These are phyloP conservation scores for Aquilaria yunnanensis DNA, from an alignment of 345 rosid genomes.

Conservation along the genomic window DNA sequence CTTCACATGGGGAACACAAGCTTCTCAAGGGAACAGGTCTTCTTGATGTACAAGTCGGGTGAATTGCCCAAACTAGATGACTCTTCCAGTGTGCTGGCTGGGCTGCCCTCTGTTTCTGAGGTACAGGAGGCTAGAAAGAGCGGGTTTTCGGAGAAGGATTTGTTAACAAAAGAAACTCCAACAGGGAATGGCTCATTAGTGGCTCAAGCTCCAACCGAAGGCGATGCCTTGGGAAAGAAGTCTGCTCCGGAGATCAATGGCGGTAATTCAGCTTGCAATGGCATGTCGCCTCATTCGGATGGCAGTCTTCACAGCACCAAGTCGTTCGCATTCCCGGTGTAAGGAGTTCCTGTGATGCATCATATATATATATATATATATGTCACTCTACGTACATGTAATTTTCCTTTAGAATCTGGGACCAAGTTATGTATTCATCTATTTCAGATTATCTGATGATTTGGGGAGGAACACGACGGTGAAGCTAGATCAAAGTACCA, in stretches of 20 bases:
- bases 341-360: conserved; percentile 14
- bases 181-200: neutral
- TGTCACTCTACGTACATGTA: too few species aligned
- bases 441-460: conserved; percentile 34
- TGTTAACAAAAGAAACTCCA: neutral
- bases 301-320: conserved; percentile 34
- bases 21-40: conserved; percentile 51
- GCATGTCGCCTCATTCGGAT: conserved; percentile 32
- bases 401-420: neutral
- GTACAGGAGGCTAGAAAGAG: conserved; percentile 16
- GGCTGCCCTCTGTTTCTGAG: conserved; percentile 25
- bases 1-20: conserved; percentile 45
- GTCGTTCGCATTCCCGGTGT: conserved; percentile 78
- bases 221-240: conserved; percentile 9
- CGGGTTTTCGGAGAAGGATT: conserved; percentile 1
- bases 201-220: conserved; percentile 1
- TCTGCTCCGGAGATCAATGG: neutral
- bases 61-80: conserved; percentile 61
- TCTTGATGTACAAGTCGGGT: conserved; percentile 37
- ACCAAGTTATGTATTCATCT: neutral
- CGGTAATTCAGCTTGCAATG: conserved; percentile 12
- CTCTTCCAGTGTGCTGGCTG: conserved; percentile 11
- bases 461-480: conserved; percentile 13
- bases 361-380: too few species aligned
- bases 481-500: neutral